Evolutionary conservation across 805 yeast genomes (phyloP).

Genomic region (Myxozyma monticola): DNA sequence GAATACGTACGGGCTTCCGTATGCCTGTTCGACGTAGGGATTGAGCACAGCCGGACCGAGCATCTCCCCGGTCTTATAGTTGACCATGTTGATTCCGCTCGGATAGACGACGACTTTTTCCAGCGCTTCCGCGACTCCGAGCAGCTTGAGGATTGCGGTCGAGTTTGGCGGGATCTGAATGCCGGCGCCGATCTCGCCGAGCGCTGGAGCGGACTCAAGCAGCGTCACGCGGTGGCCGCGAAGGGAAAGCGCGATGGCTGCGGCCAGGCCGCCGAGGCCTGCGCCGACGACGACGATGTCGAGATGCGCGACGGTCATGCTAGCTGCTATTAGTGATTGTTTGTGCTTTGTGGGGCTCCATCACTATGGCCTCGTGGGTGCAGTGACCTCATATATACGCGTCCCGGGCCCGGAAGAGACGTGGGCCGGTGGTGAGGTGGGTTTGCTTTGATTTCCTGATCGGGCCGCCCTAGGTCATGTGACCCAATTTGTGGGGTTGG

Average conservation of each 20-base stretch:
- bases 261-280: conserved; percentile 40
- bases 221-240: conserved; percentile 37
- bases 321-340: too few species aligned
- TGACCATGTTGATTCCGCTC: conserved; percentile 6
- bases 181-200: conserved; percentile 43
- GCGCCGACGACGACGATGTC: conserved; percentile 38
- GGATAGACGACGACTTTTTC: conserved; percentile 17
- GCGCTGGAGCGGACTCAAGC: conserved; percentile 36
- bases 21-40: conserved; percentile 14
- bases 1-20: conserved; percentile 10
- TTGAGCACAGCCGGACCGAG: conserved; percentile 8
- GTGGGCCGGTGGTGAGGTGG: too few species aligned
- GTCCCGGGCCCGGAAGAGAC: too few species aligned
- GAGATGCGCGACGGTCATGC: conserved; percentile 12
- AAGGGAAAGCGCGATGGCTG: conserved; percentile 35
- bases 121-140: conserved; percentile 31
- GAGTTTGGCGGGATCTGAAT: conserved; percentile 41
- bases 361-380: too few species aligned
- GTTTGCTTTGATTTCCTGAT: too few species aligned
- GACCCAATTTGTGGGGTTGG: too few species aligned
- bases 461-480: too few species aligned
- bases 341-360: too few species aligned
- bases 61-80: conserved; percentile 6
- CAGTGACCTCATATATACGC: too few species aligned
- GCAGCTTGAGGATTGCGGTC: conserved; percentile 32